Conservation (phyloP, 2,329 filamentous ascomycete genomes). For the Neospermospora avenae region DNA sequence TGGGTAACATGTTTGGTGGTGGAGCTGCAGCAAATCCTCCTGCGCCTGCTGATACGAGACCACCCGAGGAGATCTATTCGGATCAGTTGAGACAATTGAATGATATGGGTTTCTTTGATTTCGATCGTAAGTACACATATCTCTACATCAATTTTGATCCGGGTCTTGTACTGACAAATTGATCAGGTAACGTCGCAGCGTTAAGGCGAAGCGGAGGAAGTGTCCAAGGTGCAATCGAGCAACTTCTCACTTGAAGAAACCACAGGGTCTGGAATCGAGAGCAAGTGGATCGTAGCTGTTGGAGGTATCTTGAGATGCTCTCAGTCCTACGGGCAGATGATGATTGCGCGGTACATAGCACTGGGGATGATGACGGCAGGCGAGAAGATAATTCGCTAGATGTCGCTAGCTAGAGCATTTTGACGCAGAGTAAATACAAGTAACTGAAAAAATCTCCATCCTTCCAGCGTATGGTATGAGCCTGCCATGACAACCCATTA, state of each 20-base stretch:
- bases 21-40: slow-evolving; percentile 40
- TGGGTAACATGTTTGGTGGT: slow-evolving; percentile 25
- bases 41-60: slow-evolving; percentile 73
- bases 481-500: too few species aligned
- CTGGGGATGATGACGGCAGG: neutral
- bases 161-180: neutral
- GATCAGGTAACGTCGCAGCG: slow-evolving; percentile 71
- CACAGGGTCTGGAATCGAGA: neutral
- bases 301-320: neutral
- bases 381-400: neutral
- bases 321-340: neutral
- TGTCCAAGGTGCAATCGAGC: slow-evolving; percentile 86
- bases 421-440: neutral
- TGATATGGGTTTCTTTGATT: slow-evolving; percentile 98
- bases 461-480: too few species aligned
- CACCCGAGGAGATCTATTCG: slow-evolving; percentile 90
- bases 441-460: too few species aligned
- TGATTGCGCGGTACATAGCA: neutral
- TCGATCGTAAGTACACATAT: slow-evolving; percentile 66
- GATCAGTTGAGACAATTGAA: slow-evolving; percentile 90
- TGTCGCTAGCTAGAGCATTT: neutral
- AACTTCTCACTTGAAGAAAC: slow-evolving; percentile 49
- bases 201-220: slow-evolving; percentile 86
- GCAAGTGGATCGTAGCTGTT: neutral
- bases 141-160: neutral